Evolutionary conservation across 2,329 filamentous ascomycete genomes (phyloP), one percentile per base, ranked within the genome.

Genomic region (Colletotrichum falcatum): DNA sequence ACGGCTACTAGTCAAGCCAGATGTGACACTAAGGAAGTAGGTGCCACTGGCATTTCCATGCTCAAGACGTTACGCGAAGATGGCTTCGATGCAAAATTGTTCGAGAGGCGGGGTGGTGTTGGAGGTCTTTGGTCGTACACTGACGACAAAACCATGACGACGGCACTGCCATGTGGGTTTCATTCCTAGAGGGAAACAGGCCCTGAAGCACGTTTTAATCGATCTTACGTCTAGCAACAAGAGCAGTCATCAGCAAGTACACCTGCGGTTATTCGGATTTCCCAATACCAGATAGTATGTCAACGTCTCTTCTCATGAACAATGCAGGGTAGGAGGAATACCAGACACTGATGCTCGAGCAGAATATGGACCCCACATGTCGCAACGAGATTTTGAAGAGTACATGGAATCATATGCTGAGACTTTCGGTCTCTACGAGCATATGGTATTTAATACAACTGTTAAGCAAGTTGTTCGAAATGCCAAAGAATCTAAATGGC

Each of bases 101-200:
- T 78, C 61, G 82, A 85, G 74, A 76, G 79, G 26, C 75, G 81
- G n/a, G 72, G 73, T 14, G 77, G 79, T 49, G 80, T 83, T 20
- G 83, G 83, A n/a, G 83, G 82, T 0, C 75, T 85, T 3, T 85
- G 83, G 83, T 79, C 80, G 3, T 83, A 81, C 67, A 79, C 80
- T 1, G 76, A 80, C 0, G 80, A 84, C 59, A 74, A 76, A 14
- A 70, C 71, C 1, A 77, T 78, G 65, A 82, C 80, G 2, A 78
- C 80, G 0, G 78, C 79, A 4, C 70, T 81, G n/a, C 74, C 72
- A n/a, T 72, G 79, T 77, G 71, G 66, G 77, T 72, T 30, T 44
- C 2, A 2, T 54, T 54, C 46, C 1, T 64, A 74, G 49, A 73
- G 5, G 3, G 4, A 9, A 7, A 53, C 56, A 26, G 35, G 33